Percentiles rank a stretch among this genome's conserved stretches.
Evolutionary conservation across 2,329 filamentous ascomycete genomes (phyloP).

Genomic region (Fusarium circinatum): DNA sequence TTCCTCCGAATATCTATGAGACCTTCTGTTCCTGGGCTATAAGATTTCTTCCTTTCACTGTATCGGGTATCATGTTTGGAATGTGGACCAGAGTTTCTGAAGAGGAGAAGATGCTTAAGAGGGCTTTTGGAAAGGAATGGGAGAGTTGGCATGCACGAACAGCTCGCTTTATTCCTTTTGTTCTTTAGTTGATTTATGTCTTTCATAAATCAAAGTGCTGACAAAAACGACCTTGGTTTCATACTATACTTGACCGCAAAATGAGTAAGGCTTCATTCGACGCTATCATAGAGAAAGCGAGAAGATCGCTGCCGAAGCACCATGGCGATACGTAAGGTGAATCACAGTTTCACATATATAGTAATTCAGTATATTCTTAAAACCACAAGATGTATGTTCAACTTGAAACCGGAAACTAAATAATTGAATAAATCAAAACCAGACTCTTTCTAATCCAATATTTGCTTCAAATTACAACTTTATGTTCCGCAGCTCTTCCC

Average conservation of each 20-base stretch:
- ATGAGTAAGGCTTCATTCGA: background rate
- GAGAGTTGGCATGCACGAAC: slow-evolving; percentile 59
- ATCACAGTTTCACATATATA: background rate
- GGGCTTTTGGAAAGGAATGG: slow-evolving; percentile 60
- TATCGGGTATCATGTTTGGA: slow-evolving; percentile 31
- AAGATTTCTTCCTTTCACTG: background rate
- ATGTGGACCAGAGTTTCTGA: slow-evolving; percentile 54
- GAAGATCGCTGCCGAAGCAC: background rate
- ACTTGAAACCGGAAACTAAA: too few relatives aligned
- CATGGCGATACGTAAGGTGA: background rate
- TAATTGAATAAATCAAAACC: background rate
- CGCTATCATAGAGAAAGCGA: background rate
- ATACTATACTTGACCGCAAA: background rate
- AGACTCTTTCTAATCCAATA: background rate
- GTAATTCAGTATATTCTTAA: background rate
- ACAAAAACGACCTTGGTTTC: background rate
- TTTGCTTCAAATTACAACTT: background rate
- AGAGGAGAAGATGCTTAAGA: slow-evolving; percentile 62
- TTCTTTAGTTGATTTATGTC: background rate
- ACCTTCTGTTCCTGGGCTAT: background rate
- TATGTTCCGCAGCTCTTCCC: background rate
- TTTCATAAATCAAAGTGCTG: too few relatives aligned
- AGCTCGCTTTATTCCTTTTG: slow-evolving; percentile 58
- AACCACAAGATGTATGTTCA: too few relatives aligned
- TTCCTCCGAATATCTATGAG: slow-evolving; percentile 41